A percentile compares a stretch with the other conserved stretches of the same genome.
These are phyloP conservation scores for Saprolegnia parasitica DNA, from an alignment of 352 stramenopile species.

Conservation along the genomic window DNA sequence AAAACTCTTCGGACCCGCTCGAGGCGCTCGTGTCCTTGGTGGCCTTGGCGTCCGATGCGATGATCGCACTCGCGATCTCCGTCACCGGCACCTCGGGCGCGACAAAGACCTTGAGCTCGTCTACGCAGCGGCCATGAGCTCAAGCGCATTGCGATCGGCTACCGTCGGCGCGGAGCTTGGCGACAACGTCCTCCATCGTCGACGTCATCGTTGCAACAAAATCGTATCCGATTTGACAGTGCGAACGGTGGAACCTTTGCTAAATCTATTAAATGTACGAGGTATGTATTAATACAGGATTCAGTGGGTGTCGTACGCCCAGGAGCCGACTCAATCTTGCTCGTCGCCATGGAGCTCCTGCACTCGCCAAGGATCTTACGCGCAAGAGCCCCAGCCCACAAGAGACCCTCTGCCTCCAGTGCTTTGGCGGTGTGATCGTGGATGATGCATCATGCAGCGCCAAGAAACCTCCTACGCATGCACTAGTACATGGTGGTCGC, in stretches of 20 bases:
- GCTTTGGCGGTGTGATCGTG: too few species aligned
- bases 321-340: neutral
- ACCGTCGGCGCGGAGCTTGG: conserved; percentile 73
- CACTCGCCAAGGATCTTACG: too few species aligned
- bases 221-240: neutral
- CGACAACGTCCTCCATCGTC: conserved; percentile 64
- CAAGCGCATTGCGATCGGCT: neutral
- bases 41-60: conserved; percentile 56
- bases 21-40: conserved; percentile 31
- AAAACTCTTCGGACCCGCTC: conserved; percentile 73
- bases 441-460: too few species aligned
- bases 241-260: neutral
- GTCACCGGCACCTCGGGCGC: conserved; percentile 66
- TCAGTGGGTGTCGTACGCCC: neutral
- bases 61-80: conserved; percentile 68
- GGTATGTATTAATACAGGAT: neutral
- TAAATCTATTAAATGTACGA: neutral
- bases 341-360: neutral
- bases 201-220: neutral
- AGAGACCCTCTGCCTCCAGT: too few species aligned
- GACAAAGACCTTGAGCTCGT: conserved; percentile 70
- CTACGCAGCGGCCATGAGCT: conserved; percentile 33
- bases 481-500: too few species aligned
- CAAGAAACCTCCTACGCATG: too few species aligned
- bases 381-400: too few species aligned